Evolutionary conservation across 257 asterid genomes (phyloP).

Genomic region (Perilla frutescens): DNA sequence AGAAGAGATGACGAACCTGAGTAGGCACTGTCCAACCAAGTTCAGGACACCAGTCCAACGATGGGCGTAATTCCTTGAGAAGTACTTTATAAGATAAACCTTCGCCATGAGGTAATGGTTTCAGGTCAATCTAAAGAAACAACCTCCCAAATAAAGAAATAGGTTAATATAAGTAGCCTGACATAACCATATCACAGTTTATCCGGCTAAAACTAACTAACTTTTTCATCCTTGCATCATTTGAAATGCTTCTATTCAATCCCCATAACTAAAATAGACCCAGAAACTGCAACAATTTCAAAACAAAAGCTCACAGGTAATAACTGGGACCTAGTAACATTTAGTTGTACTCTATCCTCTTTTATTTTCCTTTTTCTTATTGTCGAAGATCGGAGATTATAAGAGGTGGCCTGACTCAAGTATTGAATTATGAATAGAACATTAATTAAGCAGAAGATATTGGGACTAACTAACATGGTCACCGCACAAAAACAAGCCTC

Average conservation of each 20-base stretch:
- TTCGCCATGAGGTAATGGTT: conserved; percentile 72
- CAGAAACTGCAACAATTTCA: not conserved
- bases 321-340: not conserved
- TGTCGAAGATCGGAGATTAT: not conserved
- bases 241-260: conserved; percentile 6
- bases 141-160: conserved; percentile 22
- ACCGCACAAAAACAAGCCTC: not conserved
- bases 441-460: not conserved
- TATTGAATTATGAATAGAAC: not conserved
- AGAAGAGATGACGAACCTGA: conserved; percentile 46
- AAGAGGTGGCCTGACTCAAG: not conserved
- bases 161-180: conserved; percentile 7
- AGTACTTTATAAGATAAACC: conserved; percentile 53
- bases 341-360: not conserved
- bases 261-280: not conserved
- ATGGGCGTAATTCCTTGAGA: conserved; percentile 76
- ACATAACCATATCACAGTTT: conserved; percentile 6
- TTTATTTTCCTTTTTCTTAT: conserved; percentile 3
- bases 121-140: conserved; percentile 61
- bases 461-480: not conserved
- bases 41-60: conserved; percentile 75
- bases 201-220: conserved; percentile 15
- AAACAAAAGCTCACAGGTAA: conserved; percentile 11
- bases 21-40: conserved; percentile 74
- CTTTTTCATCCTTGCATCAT: conserved; percentile 10